Percentiles rank a stretch among this genome's conserved stretches.
phyloP scores from a whole-genome alignment of 1,284 basidiomycete species.

The Taiwanofungus camphoratus region DNA sequence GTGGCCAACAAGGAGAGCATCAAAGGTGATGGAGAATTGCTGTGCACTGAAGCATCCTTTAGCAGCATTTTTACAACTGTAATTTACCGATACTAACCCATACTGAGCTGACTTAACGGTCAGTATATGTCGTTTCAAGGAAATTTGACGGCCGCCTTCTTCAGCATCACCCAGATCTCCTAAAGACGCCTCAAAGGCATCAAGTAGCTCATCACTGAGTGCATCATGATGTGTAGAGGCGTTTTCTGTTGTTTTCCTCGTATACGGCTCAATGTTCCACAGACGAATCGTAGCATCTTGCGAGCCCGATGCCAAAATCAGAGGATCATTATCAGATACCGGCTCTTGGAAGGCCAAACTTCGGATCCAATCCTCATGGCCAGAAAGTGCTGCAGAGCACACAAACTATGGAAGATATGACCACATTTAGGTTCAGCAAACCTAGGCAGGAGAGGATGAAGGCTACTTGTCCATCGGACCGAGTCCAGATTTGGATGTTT shows the following conservation, averaged over 20 bases:
- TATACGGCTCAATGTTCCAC: conserved; percentile 68
- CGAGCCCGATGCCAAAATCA: conserved; percentile 81
- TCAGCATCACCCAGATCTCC: conserved; percentile 56
- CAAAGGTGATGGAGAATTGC: conserved; percentile 77
- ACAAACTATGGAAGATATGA: conserved; percentile 41
- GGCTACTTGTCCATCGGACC: conserved; percentile 50
- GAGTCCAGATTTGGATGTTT: conserved; percentile 71
- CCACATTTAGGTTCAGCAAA: background rate
- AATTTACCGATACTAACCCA: conserved; percentile 35
- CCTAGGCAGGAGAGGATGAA: background rate
- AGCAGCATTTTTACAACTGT: background rate
- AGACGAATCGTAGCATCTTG: conserved; percentile 89
- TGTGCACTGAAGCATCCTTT: conserved; percentile 35
- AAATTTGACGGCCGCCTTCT: conserved; percentile 75
- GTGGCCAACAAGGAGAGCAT: conserved; percentile 89
- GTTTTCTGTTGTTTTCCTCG: conserved; percentile 18
- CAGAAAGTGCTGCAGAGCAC: conserved; percentile 59
- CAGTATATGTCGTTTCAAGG: conserved; percentile 76
- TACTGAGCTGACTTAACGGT: conserved; percentile 49
- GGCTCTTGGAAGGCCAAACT: conserved; percentile 61
- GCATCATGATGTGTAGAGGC: conserved; percentile 20
- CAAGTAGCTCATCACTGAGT: conserved; percentile 69
- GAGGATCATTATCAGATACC: conserved; percentile 28
- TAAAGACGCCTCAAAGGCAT: conserved; percentile 82
- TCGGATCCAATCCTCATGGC: conserved; percentile 94